Evolutionary conservation across 108 stramenopile genomes (phyloP).

Genomic region (Nitzschia sp.): DNA sequence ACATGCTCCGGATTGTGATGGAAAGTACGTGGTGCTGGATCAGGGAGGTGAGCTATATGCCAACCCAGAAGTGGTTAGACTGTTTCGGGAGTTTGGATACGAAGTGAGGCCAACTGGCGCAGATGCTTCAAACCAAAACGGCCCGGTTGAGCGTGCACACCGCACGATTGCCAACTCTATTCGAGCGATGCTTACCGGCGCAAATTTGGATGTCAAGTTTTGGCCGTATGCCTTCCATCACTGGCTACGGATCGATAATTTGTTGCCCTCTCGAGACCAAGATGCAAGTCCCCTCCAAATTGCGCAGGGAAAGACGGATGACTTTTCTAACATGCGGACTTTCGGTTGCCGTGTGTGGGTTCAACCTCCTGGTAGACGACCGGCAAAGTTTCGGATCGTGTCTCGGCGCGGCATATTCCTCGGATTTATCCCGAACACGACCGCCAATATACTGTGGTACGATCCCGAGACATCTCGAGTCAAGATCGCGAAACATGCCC

Average conservation of each 20-base stretch:
- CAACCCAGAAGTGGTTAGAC: conserved; percentile 9
- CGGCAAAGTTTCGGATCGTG: conserved; percentile 5
- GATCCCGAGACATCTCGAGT: conserved; percentile 19
- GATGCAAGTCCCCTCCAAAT: neutral
- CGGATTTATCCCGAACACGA: conserved; percentile 20
- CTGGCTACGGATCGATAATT: conserved; percentile 12
- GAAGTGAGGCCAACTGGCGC: conserved; percentile 23
- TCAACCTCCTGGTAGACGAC: conserved; percentile 14
- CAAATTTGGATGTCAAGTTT: no score
- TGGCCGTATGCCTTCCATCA: no score
- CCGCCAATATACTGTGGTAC: conserved; percentile 22
- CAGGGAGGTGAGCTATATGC: conserved; percentile 29
- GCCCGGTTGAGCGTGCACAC: conserved; percentile 12
- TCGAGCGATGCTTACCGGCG: conserved; percentile 21
- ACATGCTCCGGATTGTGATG: no score
- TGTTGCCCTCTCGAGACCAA: conserved; percentile 4
- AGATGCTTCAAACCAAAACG: conserved; percentile 29
- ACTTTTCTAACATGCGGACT: conserved; percentile 20
- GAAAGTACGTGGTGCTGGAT: conserved; percentile 22
- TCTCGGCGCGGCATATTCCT: conserved; percentile 29
- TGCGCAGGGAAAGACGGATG: neutral
- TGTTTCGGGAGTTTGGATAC: conserved; percentile 6
- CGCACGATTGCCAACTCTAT: conserved; percentile 21
- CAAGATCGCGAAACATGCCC: conserved; percentile 30
- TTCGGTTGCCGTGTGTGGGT: conserved; percentile 33